Conservation (phyloP, 2,329 filamentous ascomycete genomes). For the Ophiostoma sp. region DNA sequence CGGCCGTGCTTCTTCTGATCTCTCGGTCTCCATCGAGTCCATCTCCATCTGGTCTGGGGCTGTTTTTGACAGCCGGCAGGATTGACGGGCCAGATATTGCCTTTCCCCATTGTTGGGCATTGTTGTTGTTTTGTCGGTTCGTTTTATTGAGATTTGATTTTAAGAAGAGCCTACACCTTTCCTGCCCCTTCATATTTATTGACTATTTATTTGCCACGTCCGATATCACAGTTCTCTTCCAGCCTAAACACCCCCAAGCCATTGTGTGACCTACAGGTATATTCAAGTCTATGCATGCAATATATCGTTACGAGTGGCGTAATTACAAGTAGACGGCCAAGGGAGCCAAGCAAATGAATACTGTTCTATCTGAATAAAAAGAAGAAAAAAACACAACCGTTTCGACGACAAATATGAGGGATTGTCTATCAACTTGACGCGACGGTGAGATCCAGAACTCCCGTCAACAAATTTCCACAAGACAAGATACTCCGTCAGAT, state of each 20-base stretch:
- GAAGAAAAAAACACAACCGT: neutral
- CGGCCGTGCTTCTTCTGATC: neutral
- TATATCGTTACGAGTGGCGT: constrained; percentile 2
- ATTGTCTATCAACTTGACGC: neutral
- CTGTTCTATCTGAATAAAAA: neutral
- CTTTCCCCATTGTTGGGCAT: neutral
- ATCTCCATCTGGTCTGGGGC: neutral
- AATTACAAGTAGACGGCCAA: neutral
- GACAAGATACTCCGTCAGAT: neutral
- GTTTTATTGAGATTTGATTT: neutral
- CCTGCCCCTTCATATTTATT: neutral
- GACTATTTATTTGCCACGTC: neutral
- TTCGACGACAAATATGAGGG: neutral
- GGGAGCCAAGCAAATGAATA: neutral
- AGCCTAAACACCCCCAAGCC: constrained; percentile 6
- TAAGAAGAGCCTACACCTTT: too few species aligned
- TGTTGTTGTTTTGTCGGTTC: neutral
- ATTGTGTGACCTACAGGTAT: neutral
- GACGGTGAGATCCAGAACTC: neutral
- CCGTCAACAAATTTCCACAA: neutral
- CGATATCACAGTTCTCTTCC: neutral
- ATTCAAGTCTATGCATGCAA: neutral
- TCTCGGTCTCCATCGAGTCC: neutral
- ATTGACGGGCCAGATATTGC: neutral
- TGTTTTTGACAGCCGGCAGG: constrained; percentile 1